Evolutionary conservation across 305 asterid species (phyloP).

Genomic region (Fraxinus nigra): DNA sequence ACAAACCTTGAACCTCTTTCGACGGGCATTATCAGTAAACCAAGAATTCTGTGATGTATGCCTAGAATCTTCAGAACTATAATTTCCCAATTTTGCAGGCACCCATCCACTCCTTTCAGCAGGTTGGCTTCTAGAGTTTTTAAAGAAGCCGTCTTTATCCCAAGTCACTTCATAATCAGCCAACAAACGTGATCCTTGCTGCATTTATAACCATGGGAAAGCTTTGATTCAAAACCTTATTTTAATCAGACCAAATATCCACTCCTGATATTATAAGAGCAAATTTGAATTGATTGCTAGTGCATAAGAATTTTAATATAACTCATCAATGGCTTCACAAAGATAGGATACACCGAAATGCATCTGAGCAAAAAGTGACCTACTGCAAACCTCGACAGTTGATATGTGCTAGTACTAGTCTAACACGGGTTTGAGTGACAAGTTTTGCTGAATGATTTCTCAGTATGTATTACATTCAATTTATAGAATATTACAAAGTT

Average conservation of each 20-base stretch:
- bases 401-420: background rate
- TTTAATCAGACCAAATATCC: slow-evolving; percentile 9
- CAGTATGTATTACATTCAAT: too few relatives aligned
- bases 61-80: slow-evolving; percentile 51
- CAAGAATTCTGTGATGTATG: slow-evolving; percentile 42
- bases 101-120: slow-evolving; percentile 66
- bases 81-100: slow-evolving; percentile 35
- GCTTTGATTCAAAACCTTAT: slow-evolving; percentile 13
- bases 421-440: background rate
- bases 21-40: slow-evolving; percentile 54
- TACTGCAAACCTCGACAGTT: background rate
- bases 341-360: background rate
- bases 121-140: slow-evolving; percentile 44
- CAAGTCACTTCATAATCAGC: slow-evolving; percentile 86
- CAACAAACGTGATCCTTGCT: slow-evolving; percentile 87
- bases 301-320: background rate
- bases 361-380: background rate
- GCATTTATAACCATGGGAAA: slow-evolving; percentile 30
- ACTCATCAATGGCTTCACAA: background rate
- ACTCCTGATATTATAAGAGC: background rate
- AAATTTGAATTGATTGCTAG: slow-evolving; percentile 7
- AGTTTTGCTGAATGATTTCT: too few relatives aligned
- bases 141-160: slow-evolving; percentile 74
- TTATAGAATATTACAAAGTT: too few relatives aligned
- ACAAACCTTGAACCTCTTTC: slow-evolving; percentile 75